Base-by-base conservation (phyloP, 2,329 filamentous ascomycete genomes). In the Pezicula radicicola region DNA sequence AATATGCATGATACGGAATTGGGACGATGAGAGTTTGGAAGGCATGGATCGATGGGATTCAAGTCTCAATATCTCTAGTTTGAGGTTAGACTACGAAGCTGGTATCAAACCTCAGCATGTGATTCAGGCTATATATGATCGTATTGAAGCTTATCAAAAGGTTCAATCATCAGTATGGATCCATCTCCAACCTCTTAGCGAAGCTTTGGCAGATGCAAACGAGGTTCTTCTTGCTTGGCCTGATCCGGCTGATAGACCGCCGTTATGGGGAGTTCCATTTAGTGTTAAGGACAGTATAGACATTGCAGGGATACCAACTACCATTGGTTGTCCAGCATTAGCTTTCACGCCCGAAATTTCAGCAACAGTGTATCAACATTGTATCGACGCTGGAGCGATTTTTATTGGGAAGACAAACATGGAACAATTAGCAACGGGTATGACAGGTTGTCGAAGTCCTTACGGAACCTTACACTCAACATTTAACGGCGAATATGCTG, bases 391-490 rank as follows among this genome's bases (percentile, higher is more conserved):
- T 10, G 81, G 81, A 13, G 81, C 72, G 2, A 63, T 85, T 4
- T 76, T 81, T 55, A 70, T 84, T 43, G 81, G 82, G 28, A 85
- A 84, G 62, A 74, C 70, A 16, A 75, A 75, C 53, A 69, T 82
- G 46, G 79, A 82, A 53, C 78, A 81, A 55, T 68, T 82, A 12
- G 78, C 78, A 6, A 81, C 79, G 1, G 79, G 79, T 2, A 70
- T 82, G 19, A 76, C 73, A 18, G 82, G 81, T 12, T 81, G 77
- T 48, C 72, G 78, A 43, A 78, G 74, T 40, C 76, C 78, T 0
- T 80, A 75, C 52, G 79, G 79, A 2, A 72, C 69, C 10, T 70
- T 76, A 6, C 70, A 74, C 47, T 78, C 74, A 28, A 72, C 75
- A 5, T 79, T 70, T 56, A 70, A 74, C 58, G 66, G 69, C 42